Evolutionary conservation across 106 monocot genomes (phyloP).

Genomic region (Iris macrosiphon): DNA sequence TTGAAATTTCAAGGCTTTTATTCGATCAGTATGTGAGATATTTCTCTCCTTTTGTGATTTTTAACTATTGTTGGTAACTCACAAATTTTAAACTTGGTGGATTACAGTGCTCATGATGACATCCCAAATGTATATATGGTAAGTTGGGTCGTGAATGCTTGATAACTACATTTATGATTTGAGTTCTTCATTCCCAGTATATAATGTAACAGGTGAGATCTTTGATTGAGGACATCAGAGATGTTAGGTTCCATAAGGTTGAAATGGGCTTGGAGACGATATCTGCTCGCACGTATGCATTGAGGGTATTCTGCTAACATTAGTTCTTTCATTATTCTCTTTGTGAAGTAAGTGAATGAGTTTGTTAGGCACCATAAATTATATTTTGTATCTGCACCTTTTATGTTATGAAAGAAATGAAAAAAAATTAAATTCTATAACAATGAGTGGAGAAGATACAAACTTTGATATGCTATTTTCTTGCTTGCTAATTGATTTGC

Average conservation of each 20-base stretch:
- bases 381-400: too few relatives aligned
- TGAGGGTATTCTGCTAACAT: conserved; percentile 43
- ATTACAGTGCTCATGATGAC: conserved; percentile 76
- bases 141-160: conserved; percentile 8
- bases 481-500: too few relatives aligned
- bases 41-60: neutral
- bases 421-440: too few relatives aligned
- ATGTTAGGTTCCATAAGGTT: conserved; percentile 96
- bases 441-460: too few relatives aligned
- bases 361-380: too few relatives aligned
- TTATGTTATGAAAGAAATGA: too few relatives aligned
- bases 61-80: neutral
- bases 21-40: conserved; percentile 65
- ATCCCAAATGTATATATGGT: conserved; percentile 87
- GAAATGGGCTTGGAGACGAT: conserved; percentile 90
- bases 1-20: conserved; percentile 90
- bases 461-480: too few relatives aligned
- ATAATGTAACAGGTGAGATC: conserved; percentile 64
- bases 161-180: neutral
- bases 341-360: too few relatives aligned
- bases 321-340: neutral
- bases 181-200: neutral
- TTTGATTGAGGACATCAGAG: conserved; percentile 93
- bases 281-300: conserved; percentile 91
- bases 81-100: conserved; percentile 17